A percentile compares a stretch with the other conserved stretches of the same genome.
phyloP scores from a whole-genome alignment of 371 early-diverging fungal species.

The Mucor velutinosus region DNA sequence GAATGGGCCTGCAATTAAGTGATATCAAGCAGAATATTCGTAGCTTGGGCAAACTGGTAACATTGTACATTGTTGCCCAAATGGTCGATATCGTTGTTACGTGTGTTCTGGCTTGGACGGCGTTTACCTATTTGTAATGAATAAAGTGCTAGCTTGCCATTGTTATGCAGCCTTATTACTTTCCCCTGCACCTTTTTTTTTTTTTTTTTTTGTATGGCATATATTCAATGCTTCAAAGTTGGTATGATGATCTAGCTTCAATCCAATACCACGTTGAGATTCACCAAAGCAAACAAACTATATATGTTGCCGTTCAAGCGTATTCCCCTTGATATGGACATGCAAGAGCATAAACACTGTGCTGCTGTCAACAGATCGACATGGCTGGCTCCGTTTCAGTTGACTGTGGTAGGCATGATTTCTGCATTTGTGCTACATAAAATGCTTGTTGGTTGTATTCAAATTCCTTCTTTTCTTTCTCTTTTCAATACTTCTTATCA shows the following conservation, averaged over 20 bases:
- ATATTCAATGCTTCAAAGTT: background rate
- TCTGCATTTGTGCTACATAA: background rate
- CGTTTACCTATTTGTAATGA: slow-evolving; percentile 38
- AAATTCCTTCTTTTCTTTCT: background rate
- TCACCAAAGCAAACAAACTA: too few species aligned
- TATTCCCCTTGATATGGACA: too few species aligned
- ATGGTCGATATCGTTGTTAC: slow-evolving; percentile 61
- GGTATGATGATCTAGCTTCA: too few species aligned
- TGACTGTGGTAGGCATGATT: background rate
- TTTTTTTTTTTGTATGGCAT: too few species aligned
- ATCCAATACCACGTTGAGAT: too few species aligned
- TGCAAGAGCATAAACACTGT: too few species aligned
- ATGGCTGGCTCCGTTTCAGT: background rate
- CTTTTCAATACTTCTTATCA: background rate
- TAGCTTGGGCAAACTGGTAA: slow-evolving; percentile 51
- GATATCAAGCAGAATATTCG: slow-evolving; percentile 57
- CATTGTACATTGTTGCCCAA: slow-evolving; percentile 60
- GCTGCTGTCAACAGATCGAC: too few species aligned
- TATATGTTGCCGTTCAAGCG: too few species aligned
- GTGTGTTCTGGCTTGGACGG: slow-evolving; percentile 55
- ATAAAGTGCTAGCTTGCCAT: background rate
- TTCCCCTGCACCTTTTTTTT: too few species aligned
- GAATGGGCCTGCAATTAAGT: slow-evolving; percentile 56
- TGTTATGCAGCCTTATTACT: too few species aligned
- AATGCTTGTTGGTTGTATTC: background rate